These are phyloP conservation scores for Lophium mytilinum DNA, from an alignment of 495 filamentous ascomycete species.

Conservation along the genomic window DNA sequence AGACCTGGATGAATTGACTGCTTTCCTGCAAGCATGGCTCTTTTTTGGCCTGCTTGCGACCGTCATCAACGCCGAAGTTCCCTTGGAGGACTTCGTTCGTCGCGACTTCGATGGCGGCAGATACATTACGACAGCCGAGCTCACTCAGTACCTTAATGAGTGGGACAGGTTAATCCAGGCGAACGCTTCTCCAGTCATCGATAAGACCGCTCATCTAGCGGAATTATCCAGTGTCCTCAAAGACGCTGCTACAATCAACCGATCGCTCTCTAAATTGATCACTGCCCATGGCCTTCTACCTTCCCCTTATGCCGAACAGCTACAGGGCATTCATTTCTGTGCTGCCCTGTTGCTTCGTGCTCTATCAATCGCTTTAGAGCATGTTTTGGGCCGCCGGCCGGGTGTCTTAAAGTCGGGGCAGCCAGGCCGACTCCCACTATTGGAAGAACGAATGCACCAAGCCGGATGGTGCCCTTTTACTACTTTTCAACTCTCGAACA, in stretches of 20 bases:
- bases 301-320: not conserved
- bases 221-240: too few species aligned
- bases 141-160: not conserved
- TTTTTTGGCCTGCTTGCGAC: slow-evolving; percentile 7
- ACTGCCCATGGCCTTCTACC: too few species aligned
- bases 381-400: not conserved
- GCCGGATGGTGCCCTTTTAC: not conserved
- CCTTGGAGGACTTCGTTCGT: slow-evolving; percentile 6
- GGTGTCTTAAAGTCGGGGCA: not conserved
- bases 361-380: not conserved
- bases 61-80: not conserved
- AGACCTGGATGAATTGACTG: slow-evolving; percentile 1
- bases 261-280: too few species aligned
- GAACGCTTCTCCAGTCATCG: not conserved
- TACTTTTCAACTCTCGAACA: not conserved
- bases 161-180: not conserved
- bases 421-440: not conserved
- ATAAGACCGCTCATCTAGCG: not conserved
- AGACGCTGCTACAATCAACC: too few species aligned
- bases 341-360: not conserved
- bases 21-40: slow-evolving; percentile 12
- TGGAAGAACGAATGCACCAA: not conserved
- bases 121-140: slow-evolving; percentile 1
- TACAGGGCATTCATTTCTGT: not conserved
- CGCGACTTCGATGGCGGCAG: not conserved